phyloP scores from a whole-genome alignment of 202 grass and related monocot genomes.

The Digitaria exilis region DNA sequence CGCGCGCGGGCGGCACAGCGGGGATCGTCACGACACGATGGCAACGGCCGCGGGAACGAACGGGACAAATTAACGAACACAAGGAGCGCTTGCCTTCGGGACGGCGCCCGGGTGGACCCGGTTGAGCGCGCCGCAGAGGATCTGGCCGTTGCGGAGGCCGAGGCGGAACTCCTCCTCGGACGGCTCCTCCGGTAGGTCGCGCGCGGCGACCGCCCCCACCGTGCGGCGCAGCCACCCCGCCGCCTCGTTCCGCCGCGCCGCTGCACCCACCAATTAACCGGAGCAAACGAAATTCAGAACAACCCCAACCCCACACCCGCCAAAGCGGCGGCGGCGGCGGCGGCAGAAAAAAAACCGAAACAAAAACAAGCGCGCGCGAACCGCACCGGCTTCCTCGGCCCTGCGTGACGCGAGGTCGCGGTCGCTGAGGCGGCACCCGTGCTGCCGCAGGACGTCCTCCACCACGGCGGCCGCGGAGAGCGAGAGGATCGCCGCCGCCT shows the following conservation, averaged over 20 bases:
- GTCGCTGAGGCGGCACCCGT: constrained; percentile 83
- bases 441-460: constrained; percentile 91
- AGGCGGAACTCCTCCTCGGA: constrained; percentile 97
- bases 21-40: not conserved
- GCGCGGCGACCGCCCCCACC: constrained; percentile 75
- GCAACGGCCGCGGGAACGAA: constrained; percentile 11
- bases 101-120: constrained; percentile 90
- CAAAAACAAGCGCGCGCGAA: not conserved
- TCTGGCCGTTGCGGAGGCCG: constrained; percentile 89
- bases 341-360: not conserved
- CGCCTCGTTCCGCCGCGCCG: constrained; percentile 84
- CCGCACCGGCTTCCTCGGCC: constrained; percentile 81
- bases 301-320: not conserved
- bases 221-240: constrained; percentile 89
- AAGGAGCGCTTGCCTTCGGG: constrained; percentile 63
- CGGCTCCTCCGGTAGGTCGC: constrained; percentile 86
- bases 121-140: constrained; percentile 97
- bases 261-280: constrained; percentile 51
- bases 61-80: constrained; percentile 40
- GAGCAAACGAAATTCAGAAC: constrained; percentile 22
- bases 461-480: constrained; percentile 80
- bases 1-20: not conserved
- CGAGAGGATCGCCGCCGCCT: constrained; percentile 57
- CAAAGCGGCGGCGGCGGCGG: not conserved
- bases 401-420: constrained; percentile 84